These are phyloP conservation scores for Saturnispora galanensis DNA, from an alignment of 805 yeast species.

Conservation along the genomic window DNA sequence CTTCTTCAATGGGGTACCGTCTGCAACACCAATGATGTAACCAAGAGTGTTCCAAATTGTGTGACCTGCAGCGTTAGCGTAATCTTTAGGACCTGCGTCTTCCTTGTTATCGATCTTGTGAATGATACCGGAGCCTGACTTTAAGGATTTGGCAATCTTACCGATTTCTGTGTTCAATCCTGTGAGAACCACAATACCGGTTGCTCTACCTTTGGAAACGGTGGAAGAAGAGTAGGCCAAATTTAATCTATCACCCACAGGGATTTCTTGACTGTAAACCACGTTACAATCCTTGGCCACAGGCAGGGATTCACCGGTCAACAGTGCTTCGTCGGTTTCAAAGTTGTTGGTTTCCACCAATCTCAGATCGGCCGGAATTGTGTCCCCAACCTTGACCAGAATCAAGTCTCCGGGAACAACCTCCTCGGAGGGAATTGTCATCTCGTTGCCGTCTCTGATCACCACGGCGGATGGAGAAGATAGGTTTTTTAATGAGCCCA, in stretches of 20 bases:
- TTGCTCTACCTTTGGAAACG: slow-evolving; percentile 67
- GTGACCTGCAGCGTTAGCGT: slow-evolving; percentile 35
- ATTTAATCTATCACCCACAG: slow-evolving; percentile 67
- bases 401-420: slow-evolving; percentile 72
- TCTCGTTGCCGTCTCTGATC: slow-evolving; percentile 48
- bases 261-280: slow-evolving; percentile 32
- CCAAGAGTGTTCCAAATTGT: slow-evolving; percentile 50
- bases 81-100: slow-evolving; percentile 37
- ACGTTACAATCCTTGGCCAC: slow-evolving; percentile 42
- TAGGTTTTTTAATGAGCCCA: slow-evolving; percentile 60
- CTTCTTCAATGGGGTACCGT: slow-evolving; percentile 77
- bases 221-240: slow-evolving; percentile 62
- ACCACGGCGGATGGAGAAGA: slow-evolving; percentile 66
- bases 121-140: slow-evolving; percentile 31
- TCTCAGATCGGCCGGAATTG: slow-evolving; percentile 66
- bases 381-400: slow-evolving; percentile 57
- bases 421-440: slow-evolving; percentile 48
- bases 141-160: slow-evolving; percentile 52
- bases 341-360: slow-evolving; percentile 49
- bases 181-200: slow-evolving; percentile 58
- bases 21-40: slow-evolving; percentile 61
- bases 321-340: slow-evolving; percentile 75
- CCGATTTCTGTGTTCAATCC: slow-evolving; percentile 71
- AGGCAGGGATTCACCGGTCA: slow-evolving; percentile 85
- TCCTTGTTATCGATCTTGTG: slow-evolving; percentile 33